A percentile compares a stretch with the other conserved stretches of the same genome.
Evolutionary conservation across 441 rosid species (phyloP).

Genomic region (Aleurites moluccanus): DNA sequence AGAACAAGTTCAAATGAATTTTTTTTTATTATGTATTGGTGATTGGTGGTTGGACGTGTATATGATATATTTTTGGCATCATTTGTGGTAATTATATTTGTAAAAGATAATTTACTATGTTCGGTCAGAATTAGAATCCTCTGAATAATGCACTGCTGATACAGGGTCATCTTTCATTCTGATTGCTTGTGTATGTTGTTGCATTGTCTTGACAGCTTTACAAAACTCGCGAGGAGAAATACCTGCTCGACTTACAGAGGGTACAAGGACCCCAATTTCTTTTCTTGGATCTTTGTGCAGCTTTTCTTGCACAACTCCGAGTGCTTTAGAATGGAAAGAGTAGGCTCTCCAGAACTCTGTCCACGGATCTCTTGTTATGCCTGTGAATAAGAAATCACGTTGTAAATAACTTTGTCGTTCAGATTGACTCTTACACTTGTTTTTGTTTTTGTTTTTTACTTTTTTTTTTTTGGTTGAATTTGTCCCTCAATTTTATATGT

Average conservation of each 20-base stretch:
- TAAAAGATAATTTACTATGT: not conserved
- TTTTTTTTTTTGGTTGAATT: not conserved
- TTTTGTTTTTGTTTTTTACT: not conserved
- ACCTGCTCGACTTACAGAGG: constrained; percentile 90
- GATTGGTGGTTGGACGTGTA: not conserved
- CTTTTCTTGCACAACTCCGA: constrained; percentile 93
- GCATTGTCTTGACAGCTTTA: constrained; percentile 57
- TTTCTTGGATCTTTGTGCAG: constrained; percentile 95
- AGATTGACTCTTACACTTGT: not conserved
- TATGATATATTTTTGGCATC: too few species aligned
- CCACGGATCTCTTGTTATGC: constrained; percentile 24
- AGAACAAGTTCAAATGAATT: not conserved
- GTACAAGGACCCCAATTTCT: constrained; percentile 97
- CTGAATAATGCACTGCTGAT: not conserved
- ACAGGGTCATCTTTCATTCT: not conserved
- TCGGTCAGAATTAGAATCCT: not conserved
- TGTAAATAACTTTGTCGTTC: constrained; percentile 33
- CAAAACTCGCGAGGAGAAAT: constrained; percentile 88
- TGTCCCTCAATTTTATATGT: constrained; percentile 32
- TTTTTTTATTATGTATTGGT: not conserved
- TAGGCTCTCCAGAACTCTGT: constrained; percentile 18
- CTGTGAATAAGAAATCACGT: constrained; percentile 31
- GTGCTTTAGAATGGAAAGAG: constrained; percentile 47
- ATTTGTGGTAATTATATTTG: not conserved
- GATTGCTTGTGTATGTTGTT: not conserved